Percentiles rank a stretch among this genome's conserved stretches.
Conservation (phyloP, 1,139 yeast genomes). For the Debaryomycetaceae sp. region DNA sequence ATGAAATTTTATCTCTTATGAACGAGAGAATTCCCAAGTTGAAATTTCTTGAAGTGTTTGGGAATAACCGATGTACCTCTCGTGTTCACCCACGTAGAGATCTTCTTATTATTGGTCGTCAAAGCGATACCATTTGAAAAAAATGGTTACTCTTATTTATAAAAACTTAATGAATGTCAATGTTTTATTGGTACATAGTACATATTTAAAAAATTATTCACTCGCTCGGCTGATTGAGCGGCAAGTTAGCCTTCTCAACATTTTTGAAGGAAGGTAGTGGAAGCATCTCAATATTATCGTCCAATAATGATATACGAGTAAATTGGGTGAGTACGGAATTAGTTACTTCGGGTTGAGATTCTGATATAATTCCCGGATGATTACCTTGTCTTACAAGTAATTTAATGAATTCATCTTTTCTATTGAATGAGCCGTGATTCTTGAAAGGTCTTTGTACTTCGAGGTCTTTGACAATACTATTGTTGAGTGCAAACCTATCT, state of each 20-base stretch:
- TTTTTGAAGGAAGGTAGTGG: constrained; percentile 57
- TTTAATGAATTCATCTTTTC: constrained; percentile 30
- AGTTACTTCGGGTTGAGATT: constrained; percentile 54
- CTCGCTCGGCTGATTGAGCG: constrained; percentile 28
- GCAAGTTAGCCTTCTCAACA: constrained; percentile 54
- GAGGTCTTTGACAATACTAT: constrained; percentile 15
- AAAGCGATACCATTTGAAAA: constrained; percentile 52
- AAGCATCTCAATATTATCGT: constrained; percentile 23
- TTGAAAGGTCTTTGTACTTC: constrained; percentile 10
- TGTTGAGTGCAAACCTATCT: constrained; percentile 21
- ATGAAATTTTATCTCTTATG: constrained; percentile 52
- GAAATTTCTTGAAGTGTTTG: constrained; percentile 71
- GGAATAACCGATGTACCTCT: constrained; percentile 66
- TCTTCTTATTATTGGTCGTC: constrained; percentile 71
- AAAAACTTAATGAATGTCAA: not conserved
- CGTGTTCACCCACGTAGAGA: constrained; percentile 52
- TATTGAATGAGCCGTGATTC: constrained; percentile 3
- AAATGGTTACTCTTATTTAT: too few species aligned
- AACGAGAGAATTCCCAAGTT: constrained; percentile 59
- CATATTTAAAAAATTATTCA: constrained; percentile 2
- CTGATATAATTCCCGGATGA: constrained; percentile 55
- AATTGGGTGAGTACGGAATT: constrained; percentile 38
- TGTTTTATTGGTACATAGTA: not conserved
- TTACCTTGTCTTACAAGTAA: constrained; percentile 46
- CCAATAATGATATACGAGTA: constrained; percentile 21